Percentiles rank a stretch among this genome's conserved stretches.
phyloP scores from a whole-genome alignment of 2,329 filamentous ascomycete species.

The Sordariomycetes sp. region DNA sequence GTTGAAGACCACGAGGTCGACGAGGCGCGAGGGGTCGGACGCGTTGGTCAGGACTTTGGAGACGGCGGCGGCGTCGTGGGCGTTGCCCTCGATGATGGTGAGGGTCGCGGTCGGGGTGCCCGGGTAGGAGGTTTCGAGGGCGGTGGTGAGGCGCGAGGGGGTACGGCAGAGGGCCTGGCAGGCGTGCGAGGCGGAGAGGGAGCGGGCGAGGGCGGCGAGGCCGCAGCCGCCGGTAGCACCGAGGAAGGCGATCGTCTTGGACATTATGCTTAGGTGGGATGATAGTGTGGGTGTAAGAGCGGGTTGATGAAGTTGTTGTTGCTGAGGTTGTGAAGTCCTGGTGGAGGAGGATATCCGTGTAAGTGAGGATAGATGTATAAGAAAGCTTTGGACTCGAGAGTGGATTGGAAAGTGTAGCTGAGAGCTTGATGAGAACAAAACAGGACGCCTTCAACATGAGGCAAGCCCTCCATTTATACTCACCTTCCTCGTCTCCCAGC shows the following conservation, averaged over 20 bases:
- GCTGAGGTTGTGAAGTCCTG: neutral
- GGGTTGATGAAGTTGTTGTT: neutral
- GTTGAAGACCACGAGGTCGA: slow-evolving; percentile 34
- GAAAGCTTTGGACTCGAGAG: neutral
- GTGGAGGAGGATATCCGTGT: neutral
- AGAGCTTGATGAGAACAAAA: neutral
- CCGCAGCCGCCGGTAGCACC: slow-evolving; percentile 41
- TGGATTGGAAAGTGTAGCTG: neutral
- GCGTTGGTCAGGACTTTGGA: slow-evolving; percentile 21
- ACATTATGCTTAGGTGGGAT: neutral
- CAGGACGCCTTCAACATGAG: neutral
- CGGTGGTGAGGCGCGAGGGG: slow-evolving; percentile 32
- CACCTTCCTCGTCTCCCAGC: neutral
- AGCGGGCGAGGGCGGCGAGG: slow-evolving; percentile 31
- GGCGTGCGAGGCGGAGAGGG: slow-evolving; percentile 31
- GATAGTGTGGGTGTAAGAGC: neutral
- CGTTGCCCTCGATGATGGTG: slow-evolving; percentile 34
- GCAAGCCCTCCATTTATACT: neutral
- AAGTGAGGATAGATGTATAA: neutral
- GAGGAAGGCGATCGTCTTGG: slow-evolving; percentile 36
- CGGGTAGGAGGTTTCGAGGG: slow-evolving; percentile 18
- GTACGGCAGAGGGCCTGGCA: slow-evolving; percentile 39
- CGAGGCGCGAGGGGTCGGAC: slow-evolving; percentile 17
- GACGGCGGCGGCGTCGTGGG: slow-evolving; percentile 27
- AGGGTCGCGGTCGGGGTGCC: slow-evolving; percentile 19